These are phyloP conservation scores for Omphalotus guepiniiformis DNA, from an alignment of 768 basidiomycete genomes.

Conservation along the genomic window DNA sequence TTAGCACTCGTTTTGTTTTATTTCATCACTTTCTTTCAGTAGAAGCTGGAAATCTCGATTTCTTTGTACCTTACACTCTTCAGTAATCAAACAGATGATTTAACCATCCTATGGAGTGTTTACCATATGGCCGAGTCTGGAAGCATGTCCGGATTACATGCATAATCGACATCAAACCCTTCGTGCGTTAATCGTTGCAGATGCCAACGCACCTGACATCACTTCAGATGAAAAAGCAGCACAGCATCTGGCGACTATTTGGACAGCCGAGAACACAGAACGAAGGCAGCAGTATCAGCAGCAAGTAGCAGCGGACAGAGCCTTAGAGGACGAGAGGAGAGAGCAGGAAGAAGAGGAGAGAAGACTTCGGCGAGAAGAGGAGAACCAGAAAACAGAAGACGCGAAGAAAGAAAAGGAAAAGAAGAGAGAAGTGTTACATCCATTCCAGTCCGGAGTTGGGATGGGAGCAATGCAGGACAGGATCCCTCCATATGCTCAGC, in stretches of 20 bases:
- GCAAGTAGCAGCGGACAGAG: slow-evolving; percentile 1
- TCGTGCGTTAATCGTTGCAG: too few relatives aligned
- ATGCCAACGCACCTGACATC: not conserved
- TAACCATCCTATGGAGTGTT: too few relatives aligned
- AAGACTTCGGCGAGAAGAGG: slow-evolving; percentile 15
- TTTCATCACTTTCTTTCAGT: too few relatives aligned
- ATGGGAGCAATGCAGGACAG: not conserved
- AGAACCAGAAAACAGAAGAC: slow-evolving; percentile 13
- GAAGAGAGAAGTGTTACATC: slow-evolving; percentile 1
- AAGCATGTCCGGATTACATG: too few relatives aligned
- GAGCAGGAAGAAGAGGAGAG: slow-evolving; percentile 18
- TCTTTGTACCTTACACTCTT: too few relatives aligned
- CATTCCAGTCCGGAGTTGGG: not conserved
- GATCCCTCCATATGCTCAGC: not conserved
- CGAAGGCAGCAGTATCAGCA: not conserved
- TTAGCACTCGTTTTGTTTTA: too few relatives aligned
- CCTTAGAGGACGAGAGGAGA: slow-evolving; percentile 21
- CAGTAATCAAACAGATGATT: too few relatives aligned
- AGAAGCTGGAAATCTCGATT: too few relatives aligned
- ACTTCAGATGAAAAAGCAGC: slow-evolving; percentile 11
- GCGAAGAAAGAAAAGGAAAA: slow-evolving; percentile 14
- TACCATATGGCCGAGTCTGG: too few relatives aligned
- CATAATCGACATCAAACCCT: too few relatives aligned
- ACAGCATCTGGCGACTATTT: not conserved
- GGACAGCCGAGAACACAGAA: slow-evolving; percentile 2